Evolutionary conservation across 495 filamentous ascomycete genomes (phyloP).

Genomic region (Apodospora peruviana): DNA sequence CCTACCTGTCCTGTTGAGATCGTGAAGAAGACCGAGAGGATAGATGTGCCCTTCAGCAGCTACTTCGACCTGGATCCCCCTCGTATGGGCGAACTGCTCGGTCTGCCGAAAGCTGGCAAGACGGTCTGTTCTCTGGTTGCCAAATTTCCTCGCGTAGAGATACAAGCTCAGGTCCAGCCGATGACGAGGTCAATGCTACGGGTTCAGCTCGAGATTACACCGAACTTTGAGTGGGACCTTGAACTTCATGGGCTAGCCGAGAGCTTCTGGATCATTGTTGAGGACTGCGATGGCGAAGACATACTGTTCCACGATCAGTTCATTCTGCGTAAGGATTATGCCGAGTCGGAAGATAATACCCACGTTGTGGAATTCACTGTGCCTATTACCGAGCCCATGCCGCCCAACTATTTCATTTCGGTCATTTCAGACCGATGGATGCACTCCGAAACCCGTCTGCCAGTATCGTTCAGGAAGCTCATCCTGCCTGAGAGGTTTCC

Average conservation of each 20-base stretch:
- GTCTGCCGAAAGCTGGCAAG: constrained; percentile 83
- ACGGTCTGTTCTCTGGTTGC: constrained; percentile 78
- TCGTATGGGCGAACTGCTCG: constrained; percentile 92
- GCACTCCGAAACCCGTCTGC: constrained; percentile 90
- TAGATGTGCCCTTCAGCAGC: constrained; percentile 87
- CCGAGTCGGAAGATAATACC: constrained; percentile 72
- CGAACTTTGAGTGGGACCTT: constrained; percentile 96
- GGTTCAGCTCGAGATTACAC: constrained; percentile 86
- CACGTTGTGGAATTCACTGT: constrained; percentile 98
- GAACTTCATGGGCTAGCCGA: constrained; percentile 80
- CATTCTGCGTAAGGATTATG: constrained; percentile 81
- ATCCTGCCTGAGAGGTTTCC: constrained; percentile 94
- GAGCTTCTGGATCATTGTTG: constrained; percentile 93
- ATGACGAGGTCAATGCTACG: constrained; percentile 95
- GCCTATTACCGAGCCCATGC: constrained; percentile 94
- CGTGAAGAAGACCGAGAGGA: constrained; percentile 83
- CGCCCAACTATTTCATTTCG: constrained; percentile 96
- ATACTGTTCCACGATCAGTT: constrained; percentile 96
- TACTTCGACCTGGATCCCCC: constrained; percentile 97
- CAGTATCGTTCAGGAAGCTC: constrained; percentile 90
- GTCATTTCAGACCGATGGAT: constrained; percentile 95
- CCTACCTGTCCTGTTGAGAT: constrained; percentile 76
- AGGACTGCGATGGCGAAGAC: constrained; percentile 96
- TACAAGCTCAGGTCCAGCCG: constrained; percentile 88
- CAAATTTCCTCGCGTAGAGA: constrained; percentile 88